phyloP scores from a whole-genome alignment of 768 basidiomycete species.

The Amanita muscaria region DNA sequence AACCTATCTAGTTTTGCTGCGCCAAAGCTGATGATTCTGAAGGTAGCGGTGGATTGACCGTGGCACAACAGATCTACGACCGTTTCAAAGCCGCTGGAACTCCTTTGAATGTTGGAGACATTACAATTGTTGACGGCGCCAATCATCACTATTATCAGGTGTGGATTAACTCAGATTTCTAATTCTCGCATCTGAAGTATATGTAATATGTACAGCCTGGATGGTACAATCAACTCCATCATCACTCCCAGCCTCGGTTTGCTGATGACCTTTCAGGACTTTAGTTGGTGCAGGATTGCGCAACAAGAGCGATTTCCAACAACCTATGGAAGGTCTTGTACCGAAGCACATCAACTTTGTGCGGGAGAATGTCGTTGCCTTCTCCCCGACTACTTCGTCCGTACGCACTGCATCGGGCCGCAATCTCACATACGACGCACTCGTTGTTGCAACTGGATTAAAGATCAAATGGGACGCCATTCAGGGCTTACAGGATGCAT shows the following conservation, averaged over 20 bases:
- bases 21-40: no score
- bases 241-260: background rate
- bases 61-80: conserved; percentile 83
- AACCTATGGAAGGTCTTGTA: conserved; percentile 60
- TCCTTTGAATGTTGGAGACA: conserved; percentile 60
- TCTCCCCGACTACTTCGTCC: conserved; percentile 68
- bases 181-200: no score
- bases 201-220: no score
- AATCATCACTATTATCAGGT: conserved; percentile 83
- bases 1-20: no score
- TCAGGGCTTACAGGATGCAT: conserved; percentile 61
- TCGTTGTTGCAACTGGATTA: conserved; percentile 86
- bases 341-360: conserved; percentile 67
- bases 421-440: conserved; percentile 67
- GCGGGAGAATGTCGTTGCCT: conserved; percentile 59
- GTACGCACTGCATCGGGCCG: conserved; percentile 66
- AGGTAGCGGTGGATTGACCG: conserved; percentile 78
- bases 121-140: conserved; percentile 79
- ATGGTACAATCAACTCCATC: conserved; percentile 43
- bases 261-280: conserved; percentile 46
- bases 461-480: conserved; percentile 80
- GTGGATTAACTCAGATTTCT: no score
- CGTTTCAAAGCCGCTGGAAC: conserved; percentile 67
- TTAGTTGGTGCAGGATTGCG: conserved; percentile 85
- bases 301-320: conserved; percentile 58